phyloP scores from a whole-genome alignment of 139 green algal genomes.

The Coccomyxa sp. region DNA sequence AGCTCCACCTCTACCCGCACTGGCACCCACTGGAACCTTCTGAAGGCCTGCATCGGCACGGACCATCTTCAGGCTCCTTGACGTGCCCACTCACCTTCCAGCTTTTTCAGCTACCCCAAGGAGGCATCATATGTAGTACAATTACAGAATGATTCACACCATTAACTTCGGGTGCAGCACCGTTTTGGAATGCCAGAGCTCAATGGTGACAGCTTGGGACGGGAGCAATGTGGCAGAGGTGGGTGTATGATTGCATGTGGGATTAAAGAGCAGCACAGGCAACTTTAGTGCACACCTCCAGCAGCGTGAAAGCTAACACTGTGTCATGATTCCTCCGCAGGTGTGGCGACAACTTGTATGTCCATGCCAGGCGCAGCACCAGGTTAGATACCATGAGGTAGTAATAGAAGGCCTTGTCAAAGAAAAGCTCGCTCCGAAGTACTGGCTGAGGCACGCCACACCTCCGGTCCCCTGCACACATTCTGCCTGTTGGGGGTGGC shows the following conservation, averaged over 20 bases:
- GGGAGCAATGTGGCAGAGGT: too few relatives aligned
- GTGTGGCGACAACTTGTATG: constrained; percentile 83
- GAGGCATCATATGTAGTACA: neutral
- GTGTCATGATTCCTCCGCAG: constrained; percentile 48
- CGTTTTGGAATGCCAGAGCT: too few relatives aligned
- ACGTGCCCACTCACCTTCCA: neutral
- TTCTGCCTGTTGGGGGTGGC: too few relatives aligned
- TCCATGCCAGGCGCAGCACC: constrained; percentile 77
- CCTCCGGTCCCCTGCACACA: constrained; percentile 11
- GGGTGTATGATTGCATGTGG: too few relatives aligned
- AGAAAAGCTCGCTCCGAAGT: constrained; percentile 41
- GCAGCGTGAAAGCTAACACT: constrained; percentile 54
- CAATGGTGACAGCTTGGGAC: too few relatives aligned
- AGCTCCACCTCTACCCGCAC: constrained; percentile 87
- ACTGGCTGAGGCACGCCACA: constrained; percentile 24
- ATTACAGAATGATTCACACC: neutral
- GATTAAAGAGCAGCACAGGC: too few relatives aligned
- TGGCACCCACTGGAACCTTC: constrained; percentile 79
- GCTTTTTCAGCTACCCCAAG: neutral
- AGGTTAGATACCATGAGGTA: constrained; percentile 76
- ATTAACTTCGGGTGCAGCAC: neutral
- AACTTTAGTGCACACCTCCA: constrained; percentile 30
- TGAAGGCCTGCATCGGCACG: neutral
- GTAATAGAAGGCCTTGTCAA: constrained; percentile 28
- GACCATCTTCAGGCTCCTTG: neutral